Base-by-base conservation (phyloP, 169 alveolate species). In the Plasmodium inui region DNA sequence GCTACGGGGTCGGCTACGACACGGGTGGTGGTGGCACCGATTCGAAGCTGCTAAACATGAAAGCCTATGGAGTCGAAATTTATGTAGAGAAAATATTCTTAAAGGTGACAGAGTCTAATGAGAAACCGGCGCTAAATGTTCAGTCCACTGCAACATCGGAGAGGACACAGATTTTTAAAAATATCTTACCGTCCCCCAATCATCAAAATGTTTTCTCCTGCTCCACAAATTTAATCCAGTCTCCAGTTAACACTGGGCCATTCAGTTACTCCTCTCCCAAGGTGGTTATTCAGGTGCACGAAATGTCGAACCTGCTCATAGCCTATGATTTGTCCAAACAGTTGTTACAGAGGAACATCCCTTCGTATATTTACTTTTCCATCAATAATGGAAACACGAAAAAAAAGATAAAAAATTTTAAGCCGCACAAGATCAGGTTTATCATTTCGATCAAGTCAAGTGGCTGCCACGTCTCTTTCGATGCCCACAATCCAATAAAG, bases 281-380 rank as follows among this genome's bases (percentile, higher is more conserved):
- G 46, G 67, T 81, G 26, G 26, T 89, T 79, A 89, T 89, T 67
- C 91, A 89, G 73, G 94, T 80, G 32, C 71, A 89, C 41, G 74
- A 81, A 81, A 89, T 89, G n/a, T 39, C 34, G 10, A 46, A 46
- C 61, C 28, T 89, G 26, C 73, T 89, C 50, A 53, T 89, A 28
- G 94, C 94, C 37, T 89, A 80, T 61, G 94, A 89, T 89, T 79
- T 89, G 57, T 80, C 94, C 53, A 89, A 80, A 67, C 67, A 89
- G 17, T 89, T 89, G 39, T 57, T 89, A 89, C 73, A 41, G 26
- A 89, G 80, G 50, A 89, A 80, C 72, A 89, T 89, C 17, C 61
- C 89, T 39, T 89, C 94, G 1, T 89, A 89, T 70, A 89, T 80
- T 3, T 81, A 79, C 73, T 89, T 89, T 61, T 78, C 83, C 30